These are phyloP conservation scores for Acanthamoeba pearcei DNA, from an alignment of 208 protist genomes.

Conservation along the genomic window DNA sequence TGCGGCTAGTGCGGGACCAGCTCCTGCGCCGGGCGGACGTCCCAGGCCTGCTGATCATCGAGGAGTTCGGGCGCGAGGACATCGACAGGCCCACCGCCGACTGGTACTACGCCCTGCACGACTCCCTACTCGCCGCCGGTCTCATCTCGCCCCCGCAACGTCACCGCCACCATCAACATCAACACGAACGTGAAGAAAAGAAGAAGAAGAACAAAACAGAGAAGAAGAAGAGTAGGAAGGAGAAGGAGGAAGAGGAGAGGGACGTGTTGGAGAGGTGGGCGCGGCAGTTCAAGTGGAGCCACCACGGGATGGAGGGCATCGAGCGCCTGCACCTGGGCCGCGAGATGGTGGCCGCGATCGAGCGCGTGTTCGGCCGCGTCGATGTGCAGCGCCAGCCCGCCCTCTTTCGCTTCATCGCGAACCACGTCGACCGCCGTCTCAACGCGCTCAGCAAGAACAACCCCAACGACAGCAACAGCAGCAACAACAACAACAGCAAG, in stretches of 20 bases:
- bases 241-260: neutral
- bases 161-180: neutral
- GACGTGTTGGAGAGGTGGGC: constrained; percentile 3
- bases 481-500: neutral
- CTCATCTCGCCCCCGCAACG: neutral
- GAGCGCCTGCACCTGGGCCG: constrained; percentile 29
- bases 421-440: constrained; percentile 30
- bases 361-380: constrained; percentile 25
- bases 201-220: neutral
- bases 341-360: constrained; percentile 57
- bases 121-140: constrained; percentile 7
- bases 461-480: neutral
- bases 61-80: constrained; percentile 53
- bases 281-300: constrained; percentile 28
- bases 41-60: neutral
- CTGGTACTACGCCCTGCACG: constrained; percentile 54
- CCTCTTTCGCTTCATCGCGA: constrained; percentile 58
- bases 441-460: neutral
- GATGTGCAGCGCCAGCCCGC: neutral
- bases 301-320: constrained; percentile 54
- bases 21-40: neutral
- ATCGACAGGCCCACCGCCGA: neutral
- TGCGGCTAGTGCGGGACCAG: neutral
- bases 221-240: neutral
- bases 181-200: neutral